Evolutionary conservation across 805 yeast genomes (phyloP).

Genomic region (Metschnikowia lachancei): DNA sequence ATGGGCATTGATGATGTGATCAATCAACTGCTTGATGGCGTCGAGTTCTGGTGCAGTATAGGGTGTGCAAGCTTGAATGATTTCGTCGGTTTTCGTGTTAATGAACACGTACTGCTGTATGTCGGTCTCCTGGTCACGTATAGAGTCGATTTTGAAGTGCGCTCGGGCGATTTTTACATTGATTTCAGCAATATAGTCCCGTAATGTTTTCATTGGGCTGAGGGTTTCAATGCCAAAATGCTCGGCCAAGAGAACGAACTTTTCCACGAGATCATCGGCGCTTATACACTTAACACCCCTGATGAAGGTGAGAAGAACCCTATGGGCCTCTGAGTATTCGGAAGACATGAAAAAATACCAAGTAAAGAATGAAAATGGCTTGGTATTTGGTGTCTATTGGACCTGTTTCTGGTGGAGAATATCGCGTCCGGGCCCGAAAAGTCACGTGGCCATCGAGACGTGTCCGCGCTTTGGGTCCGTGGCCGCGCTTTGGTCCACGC

Average conservation of each 20-base stretch:
- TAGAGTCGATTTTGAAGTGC: conserved; percentile 45
- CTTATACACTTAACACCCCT: conserved; percentile 13
- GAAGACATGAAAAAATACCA: not conserved
- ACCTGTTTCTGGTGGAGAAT: too few relatives aligned
- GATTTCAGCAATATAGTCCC: conserved; percentile 26
- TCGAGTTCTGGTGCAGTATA: conserved; percentile 41
- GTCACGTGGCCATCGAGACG: not conserved
- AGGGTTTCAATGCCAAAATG: conserved; percentile 10
- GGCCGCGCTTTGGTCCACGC: too few relatives aligned
- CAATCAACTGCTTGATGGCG: conserved; percentile 45
- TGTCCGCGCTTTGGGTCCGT: not conserved
- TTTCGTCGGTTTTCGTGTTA: conserved; percentile 39
- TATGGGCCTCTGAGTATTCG: conserved; percentile 17
- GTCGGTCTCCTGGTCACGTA: conserved; percentile 35
- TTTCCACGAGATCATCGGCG: conserved; percentile 8
- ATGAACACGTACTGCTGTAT: conserved; percentile 36
- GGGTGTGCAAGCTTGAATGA: conserved; percentile 38
- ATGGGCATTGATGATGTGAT: conserved; percentile 42
- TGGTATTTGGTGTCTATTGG: too few relatives aligned
- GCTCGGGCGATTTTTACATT: conserved; percentile 33
- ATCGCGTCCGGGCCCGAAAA: not conserved
- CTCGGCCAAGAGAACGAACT: conserved; percentile 9
- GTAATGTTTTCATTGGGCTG: conserved; percentile 8
- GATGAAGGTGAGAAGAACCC: conserved; percentile 19
- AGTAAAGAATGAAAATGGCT: not conserved